These are phyloP conservation scores for Leucaena leucocephala DNA, from an alignment of 306 rosid species.

Conservation along the genomic window DNA sequence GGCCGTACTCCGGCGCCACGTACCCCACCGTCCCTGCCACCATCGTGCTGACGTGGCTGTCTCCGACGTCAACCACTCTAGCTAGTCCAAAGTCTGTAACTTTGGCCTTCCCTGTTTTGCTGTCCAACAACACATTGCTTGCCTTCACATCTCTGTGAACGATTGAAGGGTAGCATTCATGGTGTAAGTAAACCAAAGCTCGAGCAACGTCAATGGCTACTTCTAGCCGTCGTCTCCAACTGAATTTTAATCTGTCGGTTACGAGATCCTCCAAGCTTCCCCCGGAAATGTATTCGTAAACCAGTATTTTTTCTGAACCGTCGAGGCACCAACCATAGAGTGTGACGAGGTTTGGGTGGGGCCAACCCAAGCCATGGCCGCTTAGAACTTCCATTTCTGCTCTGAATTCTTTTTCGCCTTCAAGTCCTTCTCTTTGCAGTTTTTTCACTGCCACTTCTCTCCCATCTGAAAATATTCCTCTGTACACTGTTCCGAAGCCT, in stretches of 20 bases:
- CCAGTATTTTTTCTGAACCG: slow-evolving; percentile 67
- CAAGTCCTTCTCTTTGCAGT: slow-evolving; percentile 77
- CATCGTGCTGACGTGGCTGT: slow-evolving; percentile 92
- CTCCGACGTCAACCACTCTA: slow-evolving; percentile 76
- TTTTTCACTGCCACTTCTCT: slow-evolving; percentile 89
- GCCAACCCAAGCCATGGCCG: slow-evolving; percentile 83
- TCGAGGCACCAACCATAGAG: slow-evolving; percentile 89
- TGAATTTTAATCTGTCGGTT: slow-evolving; percentile 51
- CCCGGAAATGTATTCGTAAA: slow-evolving; percentile 88
- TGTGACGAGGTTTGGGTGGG: slow-evolving; percentile 93
- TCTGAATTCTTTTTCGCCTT: slow-evolving; percentile 86
- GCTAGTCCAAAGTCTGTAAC: slow-evolving; percentile 97
- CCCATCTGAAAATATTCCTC: slow-evolving; percentile 76
- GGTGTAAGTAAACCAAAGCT: slow-evolving; percentile 84
- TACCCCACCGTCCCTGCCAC: slow-evolving; percentile 96
- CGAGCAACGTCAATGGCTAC: slow-evolving; percentile 79
- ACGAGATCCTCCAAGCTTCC: slow-evolving; percentile 87
- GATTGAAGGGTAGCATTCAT: slow-evolving; percentile 74
- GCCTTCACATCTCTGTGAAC: slow-evolving; percentile 97
- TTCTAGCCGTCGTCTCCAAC: slow-evolving; percentile 68
- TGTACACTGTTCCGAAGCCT: slow-evolving; percentile 89
- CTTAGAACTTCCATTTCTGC: slow-evolving; percentile 93
- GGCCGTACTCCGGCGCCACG: slow-evolving; percentile 95
- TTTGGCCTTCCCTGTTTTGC: slow-evolving; percentile 68
- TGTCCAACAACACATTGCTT: slow-evolving; percentile 81